Conservation (phyloP, 2,329 filamentous ascomycete genomes). For the Diaporthe australafricana region DNA sequence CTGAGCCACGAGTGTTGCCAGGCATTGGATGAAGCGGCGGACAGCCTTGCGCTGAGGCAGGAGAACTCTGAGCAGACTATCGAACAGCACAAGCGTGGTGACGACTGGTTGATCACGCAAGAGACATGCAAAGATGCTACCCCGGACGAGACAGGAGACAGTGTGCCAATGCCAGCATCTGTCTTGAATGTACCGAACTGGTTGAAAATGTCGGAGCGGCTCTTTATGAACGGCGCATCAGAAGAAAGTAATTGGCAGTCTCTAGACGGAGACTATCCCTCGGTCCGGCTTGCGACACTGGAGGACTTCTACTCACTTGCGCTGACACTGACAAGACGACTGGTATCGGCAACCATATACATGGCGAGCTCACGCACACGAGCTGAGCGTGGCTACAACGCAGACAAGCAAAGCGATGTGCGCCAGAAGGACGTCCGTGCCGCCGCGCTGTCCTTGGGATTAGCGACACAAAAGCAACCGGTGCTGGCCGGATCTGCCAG, state of each 20-base stretch:
- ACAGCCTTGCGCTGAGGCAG: constrained; percentile 73
- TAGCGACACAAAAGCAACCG: constrained; percentile 50
- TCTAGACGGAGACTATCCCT: constrained; percentile 69
- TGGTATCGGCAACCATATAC: constrained; percentile 77
- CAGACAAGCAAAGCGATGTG: constrained; percentile 48
- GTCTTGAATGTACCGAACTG: constrained; percentile 71
- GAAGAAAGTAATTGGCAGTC: constrained; percentile 76
- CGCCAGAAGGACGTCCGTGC: constrained; percentile 60
- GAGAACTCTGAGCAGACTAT: constrained; percentile 69
- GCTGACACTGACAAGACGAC: constrained; percentile 74
- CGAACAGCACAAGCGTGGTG: constrained; percentile 71
- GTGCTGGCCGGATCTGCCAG: constrained; percentile 64
- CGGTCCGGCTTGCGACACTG: constrained; percentile 80
- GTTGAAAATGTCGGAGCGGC: constrained; percentile 70
- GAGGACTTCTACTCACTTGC: constrained; percentile 78
- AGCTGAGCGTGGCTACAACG: constrained; percentile 52
- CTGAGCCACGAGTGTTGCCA: constrained; percentile 73
- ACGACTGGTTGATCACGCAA: constrained; percentile 73
- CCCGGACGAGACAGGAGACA: constrained; percentile 36
- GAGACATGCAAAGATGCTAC: constrained; percentile 40
- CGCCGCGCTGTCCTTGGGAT: constrained; percentile 59
- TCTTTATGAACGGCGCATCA: constrained; percentile 81
- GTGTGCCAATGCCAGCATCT: constrained; percentile 31
- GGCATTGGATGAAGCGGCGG: constrained; percentile 76
- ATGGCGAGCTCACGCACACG: constrained; percentile 77